A percentile compares a stretch with the other conserved stretches of the same genome.
These are phyloP conservation scores for Cytidiella melzeri DNA, from an alignment of 768 basidiomycete genomes.

Conservation along the genomic window DNA sequence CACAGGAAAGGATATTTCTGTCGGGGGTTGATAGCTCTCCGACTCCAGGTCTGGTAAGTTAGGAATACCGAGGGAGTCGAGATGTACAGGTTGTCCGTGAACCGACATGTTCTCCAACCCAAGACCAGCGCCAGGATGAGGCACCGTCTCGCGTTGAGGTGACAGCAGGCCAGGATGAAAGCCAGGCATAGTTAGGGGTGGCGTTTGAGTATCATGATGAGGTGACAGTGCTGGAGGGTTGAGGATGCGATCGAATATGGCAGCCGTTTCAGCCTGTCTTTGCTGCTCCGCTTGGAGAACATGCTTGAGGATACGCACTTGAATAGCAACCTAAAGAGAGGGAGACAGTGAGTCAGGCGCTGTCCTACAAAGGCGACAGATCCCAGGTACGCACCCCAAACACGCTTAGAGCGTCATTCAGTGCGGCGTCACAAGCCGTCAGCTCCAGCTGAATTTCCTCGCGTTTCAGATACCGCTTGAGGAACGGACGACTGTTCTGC, in stretches of 20 bases:
- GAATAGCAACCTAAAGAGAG: conserved; percentile 35
- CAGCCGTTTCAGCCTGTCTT: conserved; percentile 29
- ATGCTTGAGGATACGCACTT: conserved; percentile 49
- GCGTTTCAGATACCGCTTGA: conserved; percentile 72
- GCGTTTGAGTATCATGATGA: background rate
- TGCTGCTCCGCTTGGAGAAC: conserved; percentile 37
- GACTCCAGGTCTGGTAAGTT: background rate
- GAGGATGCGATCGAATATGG: conserved; percentile 29
- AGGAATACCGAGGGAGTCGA: background rate
- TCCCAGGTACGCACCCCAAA: conserved; percentile 39
- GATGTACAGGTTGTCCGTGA: background rate
- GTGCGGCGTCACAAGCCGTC: conserved; percentile 40
- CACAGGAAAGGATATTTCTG: background rate
- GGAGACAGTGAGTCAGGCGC: background rate
- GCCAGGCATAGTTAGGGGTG: background rate
- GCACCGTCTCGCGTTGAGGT: background rate
- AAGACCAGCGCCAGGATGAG: background rate
- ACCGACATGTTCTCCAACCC: background rate
- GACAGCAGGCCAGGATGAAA: background rate
- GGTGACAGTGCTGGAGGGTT: conserved; percentile 10
- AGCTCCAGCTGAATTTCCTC: conserved; percentile 60
- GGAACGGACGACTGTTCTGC: conserved; percentile 60
- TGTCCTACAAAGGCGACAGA: background rate
- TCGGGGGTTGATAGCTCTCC: background rate
- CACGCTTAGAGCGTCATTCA: conserved; percentile 50